Base-by-base conservation (phyloP, 768 basidiomycete species). In the Lactarius tabidus region DNA sequence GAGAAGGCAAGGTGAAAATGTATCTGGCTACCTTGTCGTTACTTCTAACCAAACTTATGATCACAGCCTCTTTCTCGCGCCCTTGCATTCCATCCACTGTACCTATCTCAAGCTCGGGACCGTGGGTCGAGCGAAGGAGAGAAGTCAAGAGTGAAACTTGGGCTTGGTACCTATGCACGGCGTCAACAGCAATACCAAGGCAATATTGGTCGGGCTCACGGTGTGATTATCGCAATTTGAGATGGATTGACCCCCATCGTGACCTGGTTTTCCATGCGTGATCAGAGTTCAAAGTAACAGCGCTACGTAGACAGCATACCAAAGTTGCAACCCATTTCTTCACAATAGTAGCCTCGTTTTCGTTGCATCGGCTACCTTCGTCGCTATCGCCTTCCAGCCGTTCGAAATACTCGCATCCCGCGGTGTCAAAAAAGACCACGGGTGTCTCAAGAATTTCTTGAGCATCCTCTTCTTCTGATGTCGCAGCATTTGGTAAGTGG, bases 51-150 rank as follows among this genome's bases (percentile, higher is more conserved):
- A 99, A 83, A 69, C 86, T 92, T 60, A 99, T 91, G 28, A 98
- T 85, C 43, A 98, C 85, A 0, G 94, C 94, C 60, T 98, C 93
- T 70, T 93, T 93, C 74, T 99, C 96, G 57, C 97, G 85, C 0
- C 96, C 96, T 78, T 99, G 97, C 88, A 98, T 91, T 0, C 95
- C 94, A 72, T 98, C 97, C 1, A 98, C 95, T 0, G 90, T 93
- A 1, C 95, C 97, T 52, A 97, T 93, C 70, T 98, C 95, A 1
- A 98, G 81, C 29, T 78, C 78, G 0, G 79, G 74, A 0, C 89
- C 90, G 70, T 90, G 82, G n/a, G 78, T 73, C 0, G 89, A 86
- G 28, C 89, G 85, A 23, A 99, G 78, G 51, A 93, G 77, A 0
- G 89, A 86, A 0, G 91, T 84, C 43, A 98, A 79, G 1, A 95